phyloP scores from a whole-genome alignment of 1,139 yeast genomes.

The Candida frijolesensis region DNA sequence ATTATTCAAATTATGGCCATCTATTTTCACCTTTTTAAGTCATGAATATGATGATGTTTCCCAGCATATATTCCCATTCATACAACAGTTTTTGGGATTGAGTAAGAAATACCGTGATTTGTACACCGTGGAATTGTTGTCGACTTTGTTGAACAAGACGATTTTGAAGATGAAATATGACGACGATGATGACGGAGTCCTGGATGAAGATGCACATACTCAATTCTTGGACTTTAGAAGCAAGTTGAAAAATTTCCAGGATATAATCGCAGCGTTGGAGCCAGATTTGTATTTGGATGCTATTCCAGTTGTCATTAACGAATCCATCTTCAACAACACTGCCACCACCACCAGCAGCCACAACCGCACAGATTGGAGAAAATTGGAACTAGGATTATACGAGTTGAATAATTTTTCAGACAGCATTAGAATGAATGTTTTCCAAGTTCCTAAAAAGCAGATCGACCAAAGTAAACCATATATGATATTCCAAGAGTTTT shows the following conservation, averaged over 20 bases:
- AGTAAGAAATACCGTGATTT: conserved; percentile 58
- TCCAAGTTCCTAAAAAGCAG: conserved; percentile 66
- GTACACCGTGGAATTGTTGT: conserved; percentile 51
- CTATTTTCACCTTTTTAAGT: conserved; percentile 66
- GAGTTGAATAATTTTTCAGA: conserved; percentile 82
- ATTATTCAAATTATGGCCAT: conserved; percentile 61
- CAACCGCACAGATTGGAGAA: conserved; percentile 62
- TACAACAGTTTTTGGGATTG: conserved; percentile 70
- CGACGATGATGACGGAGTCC: conserved; percentile 65
- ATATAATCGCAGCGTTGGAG: conserved; percentile 74
- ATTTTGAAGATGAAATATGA: conserved; percentile 81
- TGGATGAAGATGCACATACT: conserved; percentile 65
- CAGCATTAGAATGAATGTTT: conserved; percentile 70
- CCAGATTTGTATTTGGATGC: conserved; percentile 74
- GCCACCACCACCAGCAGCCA: conserved; percentile 17
- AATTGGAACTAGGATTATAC: conserved; percentile 81
- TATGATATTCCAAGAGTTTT: conserved; percentile 58
- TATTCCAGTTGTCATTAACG: conserved; percentile 65
- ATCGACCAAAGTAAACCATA: conserved; percentile 64
- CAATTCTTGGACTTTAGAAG: conserved; percentile 80
- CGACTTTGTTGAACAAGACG: conserved; percentile 66
- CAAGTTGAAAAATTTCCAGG: conserved; percentile 78
- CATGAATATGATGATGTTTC: conserved; percentile 91
- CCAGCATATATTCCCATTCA: conserved; percentile 76
- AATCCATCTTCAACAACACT: conserved; percentile 45